phyloP scores from a whole-genome alignment of 2,329 filamentous ascomycete species.

The Penicillium concentricum region DNA sequence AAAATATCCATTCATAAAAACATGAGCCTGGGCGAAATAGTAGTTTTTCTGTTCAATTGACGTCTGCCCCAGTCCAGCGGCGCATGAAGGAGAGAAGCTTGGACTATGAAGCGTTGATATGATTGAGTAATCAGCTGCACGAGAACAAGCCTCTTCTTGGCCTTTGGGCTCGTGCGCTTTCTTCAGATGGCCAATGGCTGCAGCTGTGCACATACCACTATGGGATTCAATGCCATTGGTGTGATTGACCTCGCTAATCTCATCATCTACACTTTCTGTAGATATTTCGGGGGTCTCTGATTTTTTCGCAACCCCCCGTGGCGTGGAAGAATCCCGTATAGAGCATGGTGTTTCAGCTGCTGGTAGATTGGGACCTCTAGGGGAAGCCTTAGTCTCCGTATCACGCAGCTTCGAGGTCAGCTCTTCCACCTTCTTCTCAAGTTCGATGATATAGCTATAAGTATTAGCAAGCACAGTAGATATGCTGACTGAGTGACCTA shows the following conservation, averaged over 20 bases:
- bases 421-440: constrained; percentile 37
- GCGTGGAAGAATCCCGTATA: constrained; percentile 22
- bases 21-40: constrained; percentile 46
- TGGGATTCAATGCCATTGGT: constrained; percentile 51
- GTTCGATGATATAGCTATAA: constrained; percentile 36
- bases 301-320: constrained; percentile 13
- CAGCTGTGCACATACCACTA: constrained; percentile 49
- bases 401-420: constrained; percentile 27
- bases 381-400: constrained; percentile 22
- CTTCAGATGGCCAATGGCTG: constrained; percentile 46
- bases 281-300: constrained; percentile 24
- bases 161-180: constrained; percentile 27
- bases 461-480: constrained; percentile 3
- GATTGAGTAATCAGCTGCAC: constrained; percentile 35
- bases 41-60: constrained; percentile 34
- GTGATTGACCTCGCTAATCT: constrained; percentile 47
- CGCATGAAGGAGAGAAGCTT: constrained; percentile 39
- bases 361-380: constrained; percentile 3
- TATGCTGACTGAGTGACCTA: constrained; percentile 8
- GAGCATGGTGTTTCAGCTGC: constrained; percentile 25
- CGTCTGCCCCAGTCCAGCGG: constrained; percentile 21
- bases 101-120: constrained; percentile 50
- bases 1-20: constrained; percentile 51
- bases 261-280: constrained; percentile 32
- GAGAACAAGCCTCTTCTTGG: constrained; percentile 14